Conservation (phyloP, 352 stramenopile species). For the Phytophthora cactorum region DNA sequence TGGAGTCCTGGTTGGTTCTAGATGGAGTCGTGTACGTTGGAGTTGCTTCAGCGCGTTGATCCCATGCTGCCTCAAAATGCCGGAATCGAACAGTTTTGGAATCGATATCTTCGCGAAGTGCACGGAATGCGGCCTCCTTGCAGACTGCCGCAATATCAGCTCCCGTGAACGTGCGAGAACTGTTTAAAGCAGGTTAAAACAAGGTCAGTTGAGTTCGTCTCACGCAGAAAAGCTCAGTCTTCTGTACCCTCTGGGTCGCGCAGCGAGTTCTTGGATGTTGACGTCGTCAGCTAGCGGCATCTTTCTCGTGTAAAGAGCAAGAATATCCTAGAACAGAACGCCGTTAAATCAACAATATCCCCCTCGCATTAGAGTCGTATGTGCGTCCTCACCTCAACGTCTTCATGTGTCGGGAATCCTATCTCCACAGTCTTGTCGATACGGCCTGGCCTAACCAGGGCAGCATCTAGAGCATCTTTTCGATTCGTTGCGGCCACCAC, state of each 20-base stretch:
- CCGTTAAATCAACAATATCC: conserved; percentile 6
- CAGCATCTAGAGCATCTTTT: conserved; percentile 69
- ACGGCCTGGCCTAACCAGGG: conserved; percentile 75
- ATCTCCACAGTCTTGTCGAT: conserved; percentile 80
- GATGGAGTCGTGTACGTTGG: conserved; percentile 19
- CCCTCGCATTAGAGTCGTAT: background rate
- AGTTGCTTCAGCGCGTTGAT: conserved; percentile 32
- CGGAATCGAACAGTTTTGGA: conserved; percentile 35
- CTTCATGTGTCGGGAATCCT: conserved; percentile 51
- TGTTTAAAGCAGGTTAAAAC: conserved; percentile 19
- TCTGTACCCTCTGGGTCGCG: conserved; percentile 46
- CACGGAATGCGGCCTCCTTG: conserved; percentile 82
- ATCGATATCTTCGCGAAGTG: conserved; percentile 69
- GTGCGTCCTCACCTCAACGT: conserved; percentile 43
- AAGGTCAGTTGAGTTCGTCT: conserved; percentile 12
- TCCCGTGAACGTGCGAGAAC: conserved; percentile 52
- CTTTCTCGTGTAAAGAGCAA: conserved; percentile 62
- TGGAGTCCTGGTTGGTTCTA: conserved; percentile 11
- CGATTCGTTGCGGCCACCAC: conserved; percentile 83
- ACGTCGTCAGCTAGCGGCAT: conserved; percentile 77
- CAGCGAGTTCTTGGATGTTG: conserved; percentile 49
- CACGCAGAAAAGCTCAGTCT: background rate
- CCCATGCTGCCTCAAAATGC: conserved; percentile 64
- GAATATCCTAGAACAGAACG: conserved; percentile 58
- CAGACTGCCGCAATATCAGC: conserved; percentile 74